phyloP scores from a whole-genome alignment of 139 green algal species.

The Volvox africanus region DNA sequence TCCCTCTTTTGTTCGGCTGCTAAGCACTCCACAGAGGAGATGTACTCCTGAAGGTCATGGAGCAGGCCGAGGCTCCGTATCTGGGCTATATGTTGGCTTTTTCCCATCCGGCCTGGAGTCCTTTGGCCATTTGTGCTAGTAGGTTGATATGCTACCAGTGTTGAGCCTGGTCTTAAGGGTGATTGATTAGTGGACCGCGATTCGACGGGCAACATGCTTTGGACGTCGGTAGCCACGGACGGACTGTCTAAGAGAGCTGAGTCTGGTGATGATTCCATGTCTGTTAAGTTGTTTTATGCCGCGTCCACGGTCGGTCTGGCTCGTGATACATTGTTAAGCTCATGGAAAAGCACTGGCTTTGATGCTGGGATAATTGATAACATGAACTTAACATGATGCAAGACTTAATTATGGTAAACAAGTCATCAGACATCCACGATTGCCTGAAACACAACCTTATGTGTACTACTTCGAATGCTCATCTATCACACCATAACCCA shows the following conservation, averaged over 20 bases:
- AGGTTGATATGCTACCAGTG: constrained; percentile 10
- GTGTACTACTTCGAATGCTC: not conserved
- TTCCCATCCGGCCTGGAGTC: not conserved
- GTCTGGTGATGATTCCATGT: not conserved
- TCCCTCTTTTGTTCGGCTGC: constrained; percentile 50
- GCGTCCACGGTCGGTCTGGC: not conserved
- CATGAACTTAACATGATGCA: not conserved
- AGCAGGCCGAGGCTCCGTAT: constrained; percentile 55
- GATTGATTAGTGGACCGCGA: not conserved
- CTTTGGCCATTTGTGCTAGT: not conserved
- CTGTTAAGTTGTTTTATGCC: not conserved
- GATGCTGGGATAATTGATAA: not conserved
- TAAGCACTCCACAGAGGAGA: constrained; percentile 40
- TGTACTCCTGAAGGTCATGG: constrained; percentile 65
- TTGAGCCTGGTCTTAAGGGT: constrained; percentile 5
- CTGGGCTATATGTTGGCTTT: constrained; percentile 41
- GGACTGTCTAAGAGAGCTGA: not conserved
- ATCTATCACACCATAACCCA: too few relatives aligned
- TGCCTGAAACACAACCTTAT: too few relatives aligned
- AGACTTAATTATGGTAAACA: not conserved
- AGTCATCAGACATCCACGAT: too few relatives aligned
- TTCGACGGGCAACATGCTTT: constrained; percentile 27
- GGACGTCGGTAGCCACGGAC: not conserved
- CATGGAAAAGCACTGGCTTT: not conserved
- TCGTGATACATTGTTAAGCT: not conserved